Conservation (phyloP, 75 land plant species). For the Cryptomeria japonica region DNA sequence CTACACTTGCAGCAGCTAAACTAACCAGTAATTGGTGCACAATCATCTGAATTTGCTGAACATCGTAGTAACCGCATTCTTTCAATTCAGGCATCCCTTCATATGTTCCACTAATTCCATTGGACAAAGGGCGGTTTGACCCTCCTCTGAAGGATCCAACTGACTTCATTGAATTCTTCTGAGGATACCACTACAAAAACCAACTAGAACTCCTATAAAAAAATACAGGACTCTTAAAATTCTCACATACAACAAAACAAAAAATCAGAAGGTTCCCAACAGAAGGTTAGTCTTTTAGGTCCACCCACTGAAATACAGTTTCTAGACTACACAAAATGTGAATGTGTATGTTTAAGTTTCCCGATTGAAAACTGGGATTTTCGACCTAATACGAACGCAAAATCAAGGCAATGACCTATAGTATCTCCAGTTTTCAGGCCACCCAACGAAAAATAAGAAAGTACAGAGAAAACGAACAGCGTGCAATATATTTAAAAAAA, state of each 20-base stretch:
- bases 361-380: not conserved
- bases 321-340: not conserved
- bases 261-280: not conserved
- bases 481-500: no score
- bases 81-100: conserved; percentile 8
- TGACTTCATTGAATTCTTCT: not conserved
- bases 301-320: not conserved
- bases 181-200: not conserved
- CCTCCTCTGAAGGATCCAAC: conserved; percentile 2
- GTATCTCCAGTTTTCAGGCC: not conserved
- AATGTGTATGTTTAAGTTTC: not conserved
- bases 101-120: not conserved
- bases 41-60: conserved; percentile 31
- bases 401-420: not conserved
- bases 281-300: not conserved
- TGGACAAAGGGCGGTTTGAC: not conserved
- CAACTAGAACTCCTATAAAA: not conserved
- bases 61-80: conserved; percentile 39
- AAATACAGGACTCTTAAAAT: not conserved
- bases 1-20: conserved; percentile 46
- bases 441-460: not conserved
- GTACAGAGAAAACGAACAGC: not conserved
- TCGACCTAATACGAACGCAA: not conserved
- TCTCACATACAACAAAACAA: not conserved
- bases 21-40: conserved; percentile 28